Conservation (phyloP, 495 filamentous ascomycete species). For the Pseudoneurospora amorphoporcata region DNA sequence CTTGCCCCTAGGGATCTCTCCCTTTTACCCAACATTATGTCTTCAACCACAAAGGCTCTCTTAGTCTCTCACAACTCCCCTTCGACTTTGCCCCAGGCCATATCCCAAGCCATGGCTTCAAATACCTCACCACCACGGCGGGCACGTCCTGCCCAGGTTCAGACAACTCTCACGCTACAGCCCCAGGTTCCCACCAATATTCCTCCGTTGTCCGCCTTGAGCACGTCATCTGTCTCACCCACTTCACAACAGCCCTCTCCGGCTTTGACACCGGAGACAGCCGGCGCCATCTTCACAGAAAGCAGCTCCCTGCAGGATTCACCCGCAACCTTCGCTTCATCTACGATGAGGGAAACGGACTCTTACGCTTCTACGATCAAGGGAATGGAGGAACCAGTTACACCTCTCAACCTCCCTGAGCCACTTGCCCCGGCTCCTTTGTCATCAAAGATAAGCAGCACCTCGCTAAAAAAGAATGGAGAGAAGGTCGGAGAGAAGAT, state of each 20-base stretch:
- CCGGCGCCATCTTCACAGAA: slow-evolving; percentile 24
- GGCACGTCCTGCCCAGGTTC: slow-evolving; percentile 30
- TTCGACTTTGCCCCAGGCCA: slow-evolving; percentile 5
- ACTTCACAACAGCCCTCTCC: slow-evolving; percentile 34
- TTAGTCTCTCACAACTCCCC: not conserved
- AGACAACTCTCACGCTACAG: slow-evolving; percentile 24
- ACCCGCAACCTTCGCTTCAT: slow-evolving; percentile 28
- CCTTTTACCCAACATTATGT: slow-evolving; percentile 12
- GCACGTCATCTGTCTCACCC: slow-evolving; percentile 32
- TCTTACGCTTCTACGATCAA: not conserved
- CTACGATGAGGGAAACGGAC: slow-evolving; percentile 14
- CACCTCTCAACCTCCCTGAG: slow-evolving; percentile 32
- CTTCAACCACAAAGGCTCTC: slow-evolving; percentile 3
- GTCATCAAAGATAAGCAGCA: slow-evolving; percentile 27
- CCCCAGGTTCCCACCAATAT: slow-evolving; percentile 22
- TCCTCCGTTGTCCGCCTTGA: slow-evolving; percentile 28
- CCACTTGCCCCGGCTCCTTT: slow-evolving; percentile 19
- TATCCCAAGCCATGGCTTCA: slow-evolving; percentile 26
- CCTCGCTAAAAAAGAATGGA: slow-evolving; percentile 21
- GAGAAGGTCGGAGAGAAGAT: not conserved
- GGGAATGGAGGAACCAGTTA: slow-evolving; percentile 8
- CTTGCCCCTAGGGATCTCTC: not conserved
- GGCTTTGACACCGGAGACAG: slow-evolving; percentile 28
- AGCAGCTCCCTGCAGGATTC: slow-evolving; percentile 33
- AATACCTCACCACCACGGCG: slow-evolving; percentile 24